Conservation (phyloP, 2,329 filamentous ascomycete genomes). For the Botrytis pseudocinerea region DNA sequence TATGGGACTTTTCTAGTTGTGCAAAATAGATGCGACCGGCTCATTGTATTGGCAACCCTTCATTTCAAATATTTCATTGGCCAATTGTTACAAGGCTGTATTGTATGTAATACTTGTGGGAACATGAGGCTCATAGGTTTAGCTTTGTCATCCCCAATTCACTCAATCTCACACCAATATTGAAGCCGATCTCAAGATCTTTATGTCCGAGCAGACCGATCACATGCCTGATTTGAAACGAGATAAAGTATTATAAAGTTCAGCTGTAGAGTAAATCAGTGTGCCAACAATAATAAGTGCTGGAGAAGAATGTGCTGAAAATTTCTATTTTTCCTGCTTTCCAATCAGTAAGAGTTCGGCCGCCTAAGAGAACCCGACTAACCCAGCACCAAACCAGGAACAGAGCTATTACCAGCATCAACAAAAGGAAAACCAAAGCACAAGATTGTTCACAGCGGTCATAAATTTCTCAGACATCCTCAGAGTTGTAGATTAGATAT, state of each 20-base stretch:
- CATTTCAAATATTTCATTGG: background rate
- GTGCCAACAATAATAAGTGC: rapidly evolving
- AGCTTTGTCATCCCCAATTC: background rate
- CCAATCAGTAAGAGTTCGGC: background rate
- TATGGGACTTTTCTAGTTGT: background rate
- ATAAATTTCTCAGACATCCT: background rate
- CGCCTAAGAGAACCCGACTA: background rate
- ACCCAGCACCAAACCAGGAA: too few species aligned
- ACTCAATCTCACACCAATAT: background rate
- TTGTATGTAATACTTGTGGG: background rate
- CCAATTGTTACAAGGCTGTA: background rate
- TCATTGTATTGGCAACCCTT: background rate
- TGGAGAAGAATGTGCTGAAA: background rate
- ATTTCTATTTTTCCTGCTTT: background rate
- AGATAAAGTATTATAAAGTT: background rate
- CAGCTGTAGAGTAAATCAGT: rapidly evolving
- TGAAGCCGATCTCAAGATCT: background rate
- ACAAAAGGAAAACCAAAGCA: background rate
- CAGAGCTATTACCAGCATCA: background rate
- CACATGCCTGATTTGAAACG: background rate
- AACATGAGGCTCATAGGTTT: too few species aligned
- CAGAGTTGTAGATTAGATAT: background rate
- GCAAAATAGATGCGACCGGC: too few species aligned
- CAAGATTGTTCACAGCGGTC: background rate
- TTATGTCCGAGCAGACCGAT: background rate